Evolutionary conservation across 2,329 filamentous ascomycete genomes (phyloP).

Genomic region (Fusarium sacchari): DNA sequence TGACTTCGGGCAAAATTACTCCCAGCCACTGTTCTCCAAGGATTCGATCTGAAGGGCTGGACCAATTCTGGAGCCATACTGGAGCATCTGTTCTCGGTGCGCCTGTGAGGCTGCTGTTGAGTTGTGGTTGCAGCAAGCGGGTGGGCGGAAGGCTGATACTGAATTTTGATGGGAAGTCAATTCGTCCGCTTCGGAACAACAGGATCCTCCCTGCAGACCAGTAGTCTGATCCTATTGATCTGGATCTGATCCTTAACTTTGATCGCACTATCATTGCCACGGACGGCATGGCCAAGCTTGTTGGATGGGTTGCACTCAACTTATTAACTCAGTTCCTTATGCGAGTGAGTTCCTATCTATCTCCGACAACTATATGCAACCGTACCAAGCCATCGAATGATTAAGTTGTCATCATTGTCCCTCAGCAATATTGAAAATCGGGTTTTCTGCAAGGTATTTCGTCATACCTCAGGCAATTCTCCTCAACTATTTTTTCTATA

Average conservation of each 20-base stretch:
- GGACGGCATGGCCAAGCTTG: conserved; percentile 25
- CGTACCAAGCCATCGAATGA: conserved; percentile 9
- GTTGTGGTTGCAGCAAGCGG: conserved; percentile 37
- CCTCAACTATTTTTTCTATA: conserved; percentile 5
- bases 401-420: conserved; percentile 20
- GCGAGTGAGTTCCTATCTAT: conserved; percentile 25
- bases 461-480: conserved; percentile 13
- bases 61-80: conserved; percentile 15
- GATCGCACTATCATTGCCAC: conserved; percentile 31
- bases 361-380: background rate
- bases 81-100: conserved; percentile 18
- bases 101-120: conserved; percentile 43
- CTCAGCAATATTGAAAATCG: conserved; percentile 10
- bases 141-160: conserved; percentile 41
- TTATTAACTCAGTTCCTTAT: conserved; percentile 19
- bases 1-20: conserved; percentile 40
- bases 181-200: conserved; percentile 33
- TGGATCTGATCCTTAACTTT: conserved; percentile 17
- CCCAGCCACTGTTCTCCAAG: conserved; percentile 11
- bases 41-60: conserved; percentile 24
- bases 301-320: conserved; percentile 35
- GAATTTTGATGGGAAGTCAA: conserved; percentile 41
- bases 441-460: conserved; percentile 8
- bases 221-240: conserved; percentile 3
- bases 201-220: conserved; percentile 24